Conservation (phyloP, 208 protist genomes). For the Acanthamoeba castellanii region DNA sequence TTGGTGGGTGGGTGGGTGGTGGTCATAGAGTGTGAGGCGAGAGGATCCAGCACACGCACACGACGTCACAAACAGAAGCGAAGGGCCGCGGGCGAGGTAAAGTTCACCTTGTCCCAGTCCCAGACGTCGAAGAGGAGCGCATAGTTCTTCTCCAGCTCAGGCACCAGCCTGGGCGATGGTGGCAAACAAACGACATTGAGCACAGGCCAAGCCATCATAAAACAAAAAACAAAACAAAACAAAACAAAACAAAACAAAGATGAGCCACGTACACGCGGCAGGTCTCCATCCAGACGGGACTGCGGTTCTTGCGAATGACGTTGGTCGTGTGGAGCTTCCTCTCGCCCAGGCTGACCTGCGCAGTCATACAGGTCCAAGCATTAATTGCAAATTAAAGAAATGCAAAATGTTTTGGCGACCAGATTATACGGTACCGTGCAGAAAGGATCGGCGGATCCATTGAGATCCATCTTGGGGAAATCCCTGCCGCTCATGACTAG, state of each 20-base stretch:
- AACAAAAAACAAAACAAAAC: background rate
- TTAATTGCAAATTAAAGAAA: too few species aligned
- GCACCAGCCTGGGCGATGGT: constrained; percentile 47
- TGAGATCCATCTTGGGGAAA: constrained; percentile 72
- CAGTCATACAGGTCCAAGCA: too few species aligned
- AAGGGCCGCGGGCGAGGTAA: background rate
- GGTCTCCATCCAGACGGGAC: constrained; percentile 65
- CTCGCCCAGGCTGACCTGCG: constrained; percentile 40
- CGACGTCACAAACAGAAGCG: background rate
- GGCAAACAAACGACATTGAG: background rate
- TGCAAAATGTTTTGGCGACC: too few species aligned
- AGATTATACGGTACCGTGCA: background rate
- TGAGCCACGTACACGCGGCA: constrained; percentile 1
- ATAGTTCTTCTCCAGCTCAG: constrained; percentile 55
- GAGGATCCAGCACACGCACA: background rate
- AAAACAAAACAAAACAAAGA: background rate
- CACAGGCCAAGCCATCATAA: too few species aligned
- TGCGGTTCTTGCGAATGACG: constrained; percentile 1
- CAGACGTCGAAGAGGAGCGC: constrained; percentile 22
- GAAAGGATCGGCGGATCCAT: constrained; percentile 44
- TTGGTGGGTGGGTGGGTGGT: too few species aligned
- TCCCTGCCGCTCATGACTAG: constrained; percentile 27
- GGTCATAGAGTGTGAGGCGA: too few species aligned
- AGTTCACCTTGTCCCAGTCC: constrained; percentile 49
- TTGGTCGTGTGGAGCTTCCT: constrained; percentile 30